phyloP scores from a whole-genome alignment of 176 grass and related monocot species.

The Paspalum vaginatum region DNA sequence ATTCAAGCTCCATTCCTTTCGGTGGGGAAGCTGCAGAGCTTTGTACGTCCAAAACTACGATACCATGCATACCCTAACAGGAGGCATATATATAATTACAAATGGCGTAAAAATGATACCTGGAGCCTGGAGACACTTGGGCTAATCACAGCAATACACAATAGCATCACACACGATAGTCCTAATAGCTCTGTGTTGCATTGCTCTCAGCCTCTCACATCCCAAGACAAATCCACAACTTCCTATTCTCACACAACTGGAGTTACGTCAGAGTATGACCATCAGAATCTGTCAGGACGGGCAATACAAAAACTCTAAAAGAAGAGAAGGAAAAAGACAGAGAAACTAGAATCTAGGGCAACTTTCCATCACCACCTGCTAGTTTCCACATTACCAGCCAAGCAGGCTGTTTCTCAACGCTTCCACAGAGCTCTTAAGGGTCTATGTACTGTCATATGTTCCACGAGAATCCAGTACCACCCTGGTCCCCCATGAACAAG shows the following conservation, averaged over 20 bases:
- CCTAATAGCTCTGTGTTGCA: not conserved
- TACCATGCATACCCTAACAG: too few relatives aligned
- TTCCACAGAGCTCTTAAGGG: not conserved
- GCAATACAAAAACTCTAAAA: not conserved
- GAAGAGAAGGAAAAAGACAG: not conserved
- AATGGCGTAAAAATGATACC: too few relatives aligned
- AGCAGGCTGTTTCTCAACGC: conserved; percentile 18
- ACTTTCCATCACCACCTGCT: conserved; percentile 12
- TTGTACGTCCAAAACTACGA: too few relatives aligned
- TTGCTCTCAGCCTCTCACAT: not conserved
- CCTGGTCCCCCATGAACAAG: conserved; percentile 55
- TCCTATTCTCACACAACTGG: conserved; percentile 12
- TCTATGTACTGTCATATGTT: conserved; percentile 43
- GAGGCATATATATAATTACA: too few relatives aligned
- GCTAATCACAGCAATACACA: conserved; percentile 16
- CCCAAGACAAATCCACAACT: conserved; percentile 26
- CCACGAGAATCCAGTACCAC: conserved; percentile 48
- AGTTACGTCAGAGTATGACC: conserved; percentile 35
- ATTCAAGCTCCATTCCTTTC: too few relatives aligned
- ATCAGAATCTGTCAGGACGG: conserved; percentile 6
- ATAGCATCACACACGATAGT: not conserved
- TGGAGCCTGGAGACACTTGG: too few relatives aligned
- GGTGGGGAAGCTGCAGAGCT: too few relatives aligned
- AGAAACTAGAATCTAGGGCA: conserved; percentile 19
- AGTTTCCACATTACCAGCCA: not conserved